A percentile compares a stretch with the other conserved stretches of the same genome.
phyloP scores from a whole-genome alignment of 2,329 filamentous ascomycete species.

The Hymenoscyphus occultus region DNA sequence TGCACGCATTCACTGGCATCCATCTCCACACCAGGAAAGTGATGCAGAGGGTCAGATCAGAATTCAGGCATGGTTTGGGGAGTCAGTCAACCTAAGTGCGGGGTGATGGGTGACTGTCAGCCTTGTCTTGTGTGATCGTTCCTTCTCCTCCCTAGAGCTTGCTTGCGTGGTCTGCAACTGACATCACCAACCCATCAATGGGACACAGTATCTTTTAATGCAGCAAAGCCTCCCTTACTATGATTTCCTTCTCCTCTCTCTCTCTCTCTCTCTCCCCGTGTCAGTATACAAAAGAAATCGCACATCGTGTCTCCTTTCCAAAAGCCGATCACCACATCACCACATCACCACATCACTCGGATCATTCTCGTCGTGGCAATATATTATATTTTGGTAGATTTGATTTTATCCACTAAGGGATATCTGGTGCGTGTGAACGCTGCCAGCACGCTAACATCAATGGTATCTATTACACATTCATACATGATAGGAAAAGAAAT shows the following conservation, averaged over 20 bases:
- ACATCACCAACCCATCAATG: no score
- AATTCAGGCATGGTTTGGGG: neutral
- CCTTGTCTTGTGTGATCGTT: neutral
- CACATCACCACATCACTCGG: neutral
- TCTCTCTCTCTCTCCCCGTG: no score
- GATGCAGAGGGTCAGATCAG: no score
- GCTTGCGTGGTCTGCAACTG: no score
- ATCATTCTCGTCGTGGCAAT: neutral
- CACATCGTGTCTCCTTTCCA: no score
- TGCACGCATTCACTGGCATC: no score
- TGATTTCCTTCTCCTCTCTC: no score
- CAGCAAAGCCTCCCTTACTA: no score
- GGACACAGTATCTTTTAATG: no score
- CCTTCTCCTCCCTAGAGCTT: neutral
- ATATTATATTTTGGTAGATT: slow-evolving; percentile 16
- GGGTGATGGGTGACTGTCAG: slow-evolving; percentile 15
- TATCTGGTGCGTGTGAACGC: slow-evolving; percentile 29
- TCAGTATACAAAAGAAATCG: no score
- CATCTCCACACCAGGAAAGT: neutral
- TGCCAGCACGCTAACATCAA: slow-evolving; percentile 31
- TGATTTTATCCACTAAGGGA: slow-evolving; percentile 32
- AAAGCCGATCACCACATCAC: neutral
- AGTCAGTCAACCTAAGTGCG: slow-evolving; percentile 9
- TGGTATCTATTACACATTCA: slow-evolving; percentile 31
- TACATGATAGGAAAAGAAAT: slow-evolving; percentile 24